phyloP scores from a whole-genome alignment of 1,284 basidiomycete species.

The Marasmius sp. region DNA sequence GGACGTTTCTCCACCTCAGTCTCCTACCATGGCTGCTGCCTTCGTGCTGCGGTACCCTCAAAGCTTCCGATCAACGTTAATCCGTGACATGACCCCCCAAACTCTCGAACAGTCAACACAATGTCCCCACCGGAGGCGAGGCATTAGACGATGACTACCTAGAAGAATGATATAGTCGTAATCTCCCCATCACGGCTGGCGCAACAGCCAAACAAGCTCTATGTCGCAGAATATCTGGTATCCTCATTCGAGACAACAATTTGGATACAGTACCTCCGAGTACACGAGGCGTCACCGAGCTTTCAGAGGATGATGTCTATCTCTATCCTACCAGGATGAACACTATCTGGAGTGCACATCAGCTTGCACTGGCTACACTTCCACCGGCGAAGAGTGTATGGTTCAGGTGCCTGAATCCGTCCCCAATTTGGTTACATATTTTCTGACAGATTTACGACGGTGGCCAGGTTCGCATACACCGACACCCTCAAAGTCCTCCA shows the following conservation, averaged over 20 bases:
- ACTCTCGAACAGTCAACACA: conserved; percentile 13
- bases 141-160: conserved; percentile 62
- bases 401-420: conserved; percentile 73
- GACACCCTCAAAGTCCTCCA: conserved; percentile 96
- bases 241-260: conserved; percentile 63
- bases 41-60: conserved; percentile 30
- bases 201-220: conserved; percentile 84
- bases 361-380: conserved; percentile 56
- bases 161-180: conserved; percentile 95
- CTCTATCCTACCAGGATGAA: conserved; percentile 90
- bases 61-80: conserved; percentile 62
- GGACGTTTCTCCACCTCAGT: conserved; percentile 29
- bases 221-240: conserved; percentile 87
- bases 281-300: conserved; percentile 56
- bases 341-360: conserved; percentile 91
- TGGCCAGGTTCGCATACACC: conserved; percentile 89
- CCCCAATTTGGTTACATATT: conserved; percentile 2
- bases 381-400: conserved; percentile 83
- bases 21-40: conserved; percentile 26
- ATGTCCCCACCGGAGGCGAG: conserved; percentile 23
- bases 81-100: conserved; percentile 40
- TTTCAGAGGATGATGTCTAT: conserved; percentile 86
- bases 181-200: conserved; percentile 77
- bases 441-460: not conserved
- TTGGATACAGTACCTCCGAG: conserved; percentile 48